These are phyloP conservation scores for Pythium graminicola DNA, from an alignment of 352 stramenopile genomes.

Conservation along the genomic window DNA sequence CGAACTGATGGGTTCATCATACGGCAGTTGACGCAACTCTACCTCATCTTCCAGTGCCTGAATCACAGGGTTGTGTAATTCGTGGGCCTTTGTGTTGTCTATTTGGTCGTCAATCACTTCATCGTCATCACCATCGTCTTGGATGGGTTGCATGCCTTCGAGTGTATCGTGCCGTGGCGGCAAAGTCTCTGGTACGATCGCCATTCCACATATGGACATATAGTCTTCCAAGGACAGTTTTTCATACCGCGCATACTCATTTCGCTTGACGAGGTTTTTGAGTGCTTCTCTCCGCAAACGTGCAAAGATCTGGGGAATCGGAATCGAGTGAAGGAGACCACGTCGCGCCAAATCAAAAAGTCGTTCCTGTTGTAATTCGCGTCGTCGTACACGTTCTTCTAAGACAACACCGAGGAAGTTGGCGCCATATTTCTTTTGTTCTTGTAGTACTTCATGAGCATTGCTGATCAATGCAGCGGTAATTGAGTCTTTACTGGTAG, in stretches of 20 bases:
- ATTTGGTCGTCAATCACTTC: no score
- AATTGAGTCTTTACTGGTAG: not conserved
- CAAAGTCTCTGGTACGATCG: conserved; percentile 16
- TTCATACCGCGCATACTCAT: conserved; percentile 38
- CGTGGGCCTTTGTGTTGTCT: conserved; percentile 3
- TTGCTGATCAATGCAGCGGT: not conserved
- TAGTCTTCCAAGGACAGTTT: conserved; percentile 51
- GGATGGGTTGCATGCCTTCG: not conserved
- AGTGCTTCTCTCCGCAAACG: conserved; percentile 44
- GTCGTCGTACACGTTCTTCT: conserved; percentile 32
- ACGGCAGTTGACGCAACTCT: conserved; percentile 15
- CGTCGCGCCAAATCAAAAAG: conserved; percentile 27
- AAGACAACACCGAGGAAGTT: conserved; percentile 36
- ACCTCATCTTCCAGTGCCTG: conserved; percentile 14
- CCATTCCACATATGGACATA: conserved; percentile 50
- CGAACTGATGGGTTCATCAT: conserved; percentile 12
- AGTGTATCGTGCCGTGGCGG: conserved; percentile 3
- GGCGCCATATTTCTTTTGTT: conserved; percentile 18
- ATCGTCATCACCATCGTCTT: conserved; percentile 7
- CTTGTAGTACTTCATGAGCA: conserved; percentile 6
- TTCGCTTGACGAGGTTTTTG: conserved; percentile 37
- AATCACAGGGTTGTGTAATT: conserved; percentile 3
- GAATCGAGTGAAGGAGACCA: conserved; percentile 32
- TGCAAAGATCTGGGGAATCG: conserved; percentile 48
- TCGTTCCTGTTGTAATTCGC: conserved; percentile 21